Conservation (phyloP, 176 grass and related monocot species). For the Areca catechu region DNA sequence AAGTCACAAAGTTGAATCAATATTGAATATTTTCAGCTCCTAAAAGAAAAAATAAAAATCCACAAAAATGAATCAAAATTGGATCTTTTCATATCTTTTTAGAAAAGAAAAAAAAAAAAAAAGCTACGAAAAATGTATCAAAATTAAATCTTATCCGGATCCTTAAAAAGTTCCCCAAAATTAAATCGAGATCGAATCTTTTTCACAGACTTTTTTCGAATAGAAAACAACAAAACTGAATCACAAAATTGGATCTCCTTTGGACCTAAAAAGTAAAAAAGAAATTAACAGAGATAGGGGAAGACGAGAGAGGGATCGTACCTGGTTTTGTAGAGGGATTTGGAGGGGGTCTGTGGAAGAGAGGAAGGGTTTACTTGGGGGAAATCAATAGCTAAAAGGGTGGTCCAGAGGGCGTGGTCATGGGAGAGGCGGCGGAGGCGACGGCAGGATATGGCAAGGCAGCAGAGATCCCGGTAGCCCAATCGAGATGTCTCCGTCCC, state of each 20-base stretch:
- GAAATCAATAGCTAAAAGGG: slow-evolving; percentile 62
- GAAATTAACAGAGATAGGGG: background rate
- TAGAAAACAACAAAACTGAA: background rate
- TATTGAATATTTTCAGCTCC: background rate
- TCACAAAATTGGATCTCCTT: background rate
- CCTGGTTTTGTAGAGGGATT: slow-evolving; percentile 72
- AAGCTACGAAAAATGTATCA: too few relatives aligned
- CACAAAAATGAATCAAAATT: background rate
- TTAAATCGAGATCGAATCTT: too few relatives aligned
- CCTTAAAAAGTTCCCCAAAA: too few relatives aligned
- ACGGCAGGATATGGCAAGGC: slow-evolving; percentile 64
- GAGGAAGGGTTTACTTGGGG: slow-evolving; percentile 23
- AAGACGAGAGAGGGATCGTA: background rate
- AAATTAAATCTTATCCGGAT: too few relatives aligned
- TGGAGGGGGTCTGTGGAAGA: slow-evolving; percentile 30
- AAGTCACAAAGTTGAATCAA: background rate
- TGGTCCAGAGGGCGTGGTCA: slow-evolving; percentile 48
- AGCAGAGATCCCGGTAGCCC: slow-evolving; percentile 77
- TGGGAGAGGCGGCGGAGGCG: slow-evolving; percentile 62
- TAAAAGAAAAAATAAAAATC: background rate
- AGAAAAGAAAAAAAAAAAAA: too few relatives aligned
- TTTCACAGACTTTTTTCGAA: too few relatives aligned
- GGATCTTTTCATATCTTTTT: background rate
- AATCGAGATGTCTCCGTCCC: slow-evolving; percentile 45
- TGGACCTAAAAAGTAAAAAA: background rate